phyloP scores from a whole-genome alignment of 768 basidiomycete genomes.

The Suillus bovinus region DNA sequence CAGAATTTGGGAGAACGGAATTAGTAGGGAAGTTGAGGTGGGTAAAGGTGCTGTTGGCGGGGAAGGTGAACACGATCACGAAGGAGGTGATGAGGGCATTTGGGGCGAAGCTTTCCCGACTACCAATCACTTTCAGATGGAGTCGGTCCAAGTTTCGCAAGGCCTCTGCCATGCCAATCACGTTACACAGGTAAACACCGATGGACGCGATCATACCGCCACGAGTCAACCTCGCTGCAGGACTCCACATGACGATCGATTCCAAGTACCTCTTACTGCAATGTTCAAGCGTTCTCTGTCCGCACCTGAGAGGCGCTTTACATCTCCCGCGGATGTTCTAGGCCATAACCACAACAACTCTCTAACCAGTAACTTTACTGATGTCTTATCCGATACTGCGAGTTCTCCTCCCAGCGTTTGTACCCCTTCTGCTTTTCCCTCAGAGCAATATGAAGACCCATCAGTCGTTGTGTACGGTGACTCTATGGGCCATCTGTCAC shows the following conservation, averaged over 20 bases:
- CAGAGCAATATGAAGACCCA: conserved; percentile 26
- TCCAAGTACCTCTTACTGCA: conserved; percentile 55
- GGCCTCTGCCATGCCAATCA: neutral
- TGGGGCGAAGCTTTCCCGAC: conserved; percentile 18
- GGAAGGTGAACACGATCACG: conserved; percentile 8
- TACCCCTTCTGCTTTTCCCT: conserved; percentile 11
- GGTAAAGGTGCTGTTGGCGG: conserved; percentile 13
- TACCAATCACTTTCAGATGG: conserved; percentile 10
- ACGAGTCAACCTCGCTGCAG: conserved; percentile 24
- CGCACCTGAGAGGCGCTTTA: conserved; percentile 42
- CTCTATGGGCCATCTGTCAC: conserved; percentile 28
- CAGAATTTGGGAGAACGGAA: conserved; percentile 43
- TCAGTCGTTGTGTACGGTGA: conserved; percentile 23
- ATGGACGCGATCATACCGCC: conserved; percentile 9
- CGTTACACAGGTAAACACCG: conserved; percentile 1
- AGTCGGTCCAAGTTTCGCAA: conserved; percentile 3
- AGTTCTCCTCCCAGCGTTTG: conserved; percentile 20
- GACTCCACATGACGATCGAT: conserved; percentile 34
- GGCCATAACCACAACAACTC: conserved; percentile 25
- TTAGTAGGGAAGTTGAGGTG: conserved; percentile 6
- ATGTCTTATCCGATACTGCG: conserved; percentile 31
- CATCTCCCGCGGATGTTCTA: conserved; percentile 12
- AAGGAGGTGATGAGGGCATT: conserved; percentile 26
- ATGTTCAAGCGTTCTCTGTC: conserved; percentile 70
- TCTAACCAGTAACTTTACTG: conserved; percentile 31